Conservation (phyloP, 202 grass and related monocot species). For the Elaeis oleifera region DNA sequence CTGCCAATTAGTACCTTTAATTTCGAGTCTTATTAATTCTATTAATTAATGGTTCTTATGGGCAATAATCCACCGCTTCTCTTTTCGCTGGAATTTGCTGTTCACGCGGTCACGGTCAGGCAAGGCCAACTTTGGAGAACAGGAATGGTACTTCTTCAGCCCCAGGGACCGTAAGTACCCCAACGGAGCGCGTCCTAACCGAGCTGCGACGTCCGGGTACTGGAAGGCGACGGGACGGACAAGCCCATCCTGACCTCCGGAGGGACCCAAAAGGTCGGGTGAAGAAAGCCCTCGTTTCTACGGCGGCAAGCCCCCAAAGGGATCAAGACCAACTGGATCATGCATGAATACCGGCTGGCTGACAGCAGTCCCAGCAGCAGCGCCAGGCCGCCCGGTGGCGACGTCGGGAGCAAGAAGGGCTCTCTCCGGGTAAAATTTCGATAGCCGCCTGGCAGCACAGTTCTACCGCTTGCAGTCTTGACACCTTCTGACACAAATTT, state of each 20-base stretch:
- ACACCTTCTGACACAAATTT: no score
- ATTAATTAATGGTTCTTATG: no score
- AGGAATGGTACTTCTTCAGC: constrained; percentile 98
- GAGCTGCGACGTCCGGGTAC: constrained; percentile 83
- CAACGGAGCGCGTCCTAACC: constrained; percentile 70
- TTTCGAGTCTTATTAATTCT: no score
- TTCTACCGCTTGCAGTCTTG: no score
- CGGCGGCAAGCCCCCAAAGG: constrained; percentile 63
- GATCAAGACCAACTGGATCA: constrained; percentile 54
- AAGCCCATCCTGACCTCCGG: constrained; percentile 55
- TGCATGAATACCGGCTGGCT: constrained; percentile 42
- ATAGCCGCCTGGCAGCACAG: no score
- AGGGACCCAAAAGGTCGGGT: constrained; percentile 61
- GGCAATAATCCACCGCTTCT: no score
- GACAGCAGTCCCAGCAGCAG: constrained; percentile 7
- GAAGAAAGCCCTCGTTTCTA: constrained; percentile 94
- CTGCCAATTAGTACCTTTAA: background rate
- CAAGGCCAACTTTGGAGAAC: constrained; percentile 77
- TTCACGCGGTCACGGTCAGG: constrained; percentile 31
- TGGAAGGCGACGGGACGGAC: constrained; percentile 93
- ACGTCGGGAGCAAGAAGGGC: constrained; percentile 15
- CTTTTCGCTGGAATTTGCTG: no score
- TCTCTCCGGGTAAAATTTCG: constrained; percentile 62
- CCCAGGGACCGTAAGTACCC: constrained; percentile 91
- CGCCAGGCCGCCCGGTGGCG: background rate